Percentiles rank a stretch among this genome's conserved stretches.
Conservation (phyloP, 148 eudicot genomes). For the Amaranthus cruentus region DNA sequence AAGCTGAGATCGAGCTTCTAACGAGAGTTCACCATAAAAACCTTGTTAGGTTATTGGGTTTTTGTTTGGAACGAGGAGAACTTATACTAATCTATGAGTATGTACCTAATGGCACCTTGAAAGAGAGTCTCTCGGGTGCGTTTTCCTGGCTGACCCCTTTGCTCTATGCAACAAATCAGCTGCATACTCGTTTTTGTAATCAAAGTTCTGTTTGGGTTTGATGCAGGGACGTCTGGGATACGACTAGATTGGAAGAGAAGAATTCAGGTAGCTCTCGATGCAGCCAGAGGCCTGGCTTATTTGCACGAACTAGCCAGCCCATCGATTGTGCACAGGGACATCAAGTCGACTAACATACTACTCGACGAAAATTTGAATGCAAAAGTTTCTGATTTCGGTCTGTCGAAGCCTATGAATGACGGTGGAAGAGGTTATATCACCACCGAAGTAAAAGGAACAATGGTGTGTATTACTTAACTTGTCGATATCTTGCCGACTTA, state of each 20-base stretch:
- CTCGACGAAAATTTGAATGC: conserved; percentile 77
- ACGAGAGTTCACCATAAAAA: conserved; percentile 94
- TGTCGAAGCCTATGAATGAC: conserved; percentile 73
- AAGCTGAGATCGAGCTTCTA: conserved; percentile 83
- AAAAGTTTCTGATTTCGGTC: conserved; percentile 87
- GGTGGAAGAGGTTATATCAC: conserved; percentile 64
- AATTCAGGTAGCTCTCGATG: conserved; percentile 66
- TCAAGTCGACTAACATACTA: conserved; percentile 77
- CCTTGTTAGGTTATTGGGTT: conserved; percentile 72
- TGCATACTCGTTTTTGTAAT: neutral
- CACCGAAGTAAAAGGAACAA: conserved; percentile 90
- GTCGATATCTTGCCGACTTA: no score
- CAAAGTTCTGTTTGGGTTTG: neutral
- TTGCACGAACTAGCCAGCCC: conserved; percentile 87
- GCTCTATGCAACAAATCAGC: neutral
- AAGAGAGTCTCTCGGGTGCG: conserved; percentile 69
- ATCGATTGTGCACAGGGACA: conserved; percentile 83
- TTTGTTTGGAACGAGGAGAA: conserved; percentile 74
- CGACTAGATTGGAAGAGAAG: conserved; percentile 82
- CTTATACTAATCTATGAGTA: conserved; percentile 77
- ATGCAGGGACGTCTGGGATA: conserved; percentile 75
- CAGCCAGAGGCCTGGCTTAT: conserved; percentile 88
- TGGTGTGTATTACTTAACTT: conserved; percentile 36
- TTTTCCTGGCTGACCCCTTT: neutral
- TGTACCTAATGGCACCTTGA: conserved; percentile 71